Evolutionary conservation across 352 stramenopile species (phyloP).

Genomic region (Globisporangium uncinulatum): DNA sequence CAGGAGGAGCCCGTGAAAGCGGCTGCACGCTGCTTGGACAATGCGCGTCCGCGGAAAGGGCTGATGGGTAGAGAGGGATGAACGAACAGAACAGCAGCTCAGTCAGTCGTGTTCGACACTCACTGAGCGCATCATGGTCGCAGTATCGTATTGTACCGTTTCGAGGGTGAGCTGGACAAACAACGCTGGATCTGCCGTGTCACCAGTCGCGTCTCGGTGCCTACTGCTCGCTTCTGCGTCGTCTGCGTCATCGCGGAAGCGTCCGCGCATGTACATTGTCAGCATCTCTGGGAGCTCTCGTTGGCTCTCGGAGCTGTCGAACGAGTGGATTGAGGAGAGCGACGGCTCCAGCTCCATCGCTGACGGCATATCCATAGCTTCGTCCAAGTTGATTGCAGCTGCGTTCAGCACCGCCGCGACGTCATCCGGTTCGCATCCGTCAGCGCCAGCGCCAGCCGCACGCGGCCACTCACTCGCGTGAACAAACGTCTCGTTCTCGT

Average conservation of each 20-base stretch:
- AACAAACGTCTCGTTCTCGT: conserved; percentile 2
- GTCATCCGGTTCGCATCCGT: neutral
- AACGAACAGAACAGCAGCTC: neutral
- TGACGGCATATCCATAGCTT: neutral
- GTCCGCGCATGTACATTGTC: conserved; percentile 10
- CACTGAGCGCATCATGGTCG: neutral
- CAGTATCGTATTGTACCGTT: conserved; percentile 21
- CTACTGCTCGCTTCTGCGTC: neutral
- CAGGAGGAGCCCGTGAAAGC: conserved; percentile 53
- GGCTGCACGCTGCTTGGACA: conserved; percentile 48
- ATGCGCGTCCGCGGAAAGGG: conserved; percentile 54
- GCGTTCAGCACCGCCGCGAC: neutral
- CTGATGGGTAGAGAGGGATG: conserved; percentile 12
- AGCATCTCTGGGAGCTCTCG: conserved; percentile 13
- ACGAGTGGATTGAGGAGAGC: neutral
- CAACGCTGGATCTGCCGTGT: neutral
- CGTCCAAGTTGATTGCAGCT: neutral
- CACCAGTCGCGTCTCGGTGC: neutral
- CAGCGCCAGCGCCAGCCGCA: no score
- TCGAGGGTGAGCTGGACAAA: conserved; percentile 3
- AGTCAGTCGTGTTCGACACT: neutral
- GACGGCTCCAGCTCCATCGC: neutral
- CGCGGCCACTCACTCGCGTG: conserved; percentile 3
- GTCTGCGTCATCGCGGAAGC: conserved; percentile 4
- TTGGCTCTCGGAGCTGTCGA: no score